Base-by-base conservation (phyloP, 2,329 filamentous ascomycete genomes). In the Bipolaris bicolor region DNA sequence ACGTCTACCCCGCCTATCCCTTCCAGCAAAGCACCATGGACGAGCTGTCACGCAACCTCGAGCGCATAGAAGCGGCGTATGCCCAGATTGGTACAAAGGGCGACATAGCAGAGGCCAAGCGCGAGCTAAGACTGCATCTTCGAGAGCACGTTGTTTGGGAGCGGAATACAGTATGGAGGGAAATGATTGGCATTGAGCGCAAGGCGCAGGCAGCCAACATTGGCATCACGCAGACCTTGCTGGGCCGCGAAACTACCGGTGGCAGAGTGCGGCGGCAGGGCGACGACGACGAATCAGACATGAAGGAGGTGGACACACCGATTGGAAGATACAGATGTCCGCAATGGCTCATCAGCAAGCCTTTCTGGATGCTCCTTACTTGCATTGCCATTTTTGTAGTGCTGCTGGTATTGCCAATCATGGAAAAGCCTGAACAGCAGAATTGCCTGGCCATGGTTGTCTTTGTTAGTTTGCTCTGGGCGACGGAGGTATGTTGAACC, bases 131-230 rank as follows among this genome's bases (percentile, higher is more conserved):
- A 52, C 86, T 97, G 29, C 93, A 99, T 72, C 84, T 99, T 24
- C 84, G 95, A 55, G 96, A 99, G 78, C 95, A 99, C 76, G 93
- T 99, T 18, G 94, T 98, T 0, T 99, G 95, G 96, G 96, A 99
- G 76, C 86, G 95, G 55, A 99, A 99, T 73, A 99, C 95, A 0
- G 95, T 99, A 16, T 99, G 95, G 95, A 84, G 96, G 78, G 95
- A 99, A 69, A 95, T 99, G 86, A 99, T 99, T 74, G 95, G 94
- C 51, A 94, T 99, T 66, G 96, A 99, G 80, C 86, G 95, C 20
- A 93, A 96, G 73, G 92, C 92, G 1, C 94, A 98, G 78, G 96
- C 95, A 7, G 94, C 94, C 7, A 95, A 94, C 66, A 84, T 99
- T 63, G 95, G 95, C 40, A 81, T 90, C 49, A 80, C 86, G 20